Evolutionary conservation across 1,139 yeast species (phyloP), one percentile per base, ranked within the genome.

Genomic region (Hanseniaspora sp.): DNA sequence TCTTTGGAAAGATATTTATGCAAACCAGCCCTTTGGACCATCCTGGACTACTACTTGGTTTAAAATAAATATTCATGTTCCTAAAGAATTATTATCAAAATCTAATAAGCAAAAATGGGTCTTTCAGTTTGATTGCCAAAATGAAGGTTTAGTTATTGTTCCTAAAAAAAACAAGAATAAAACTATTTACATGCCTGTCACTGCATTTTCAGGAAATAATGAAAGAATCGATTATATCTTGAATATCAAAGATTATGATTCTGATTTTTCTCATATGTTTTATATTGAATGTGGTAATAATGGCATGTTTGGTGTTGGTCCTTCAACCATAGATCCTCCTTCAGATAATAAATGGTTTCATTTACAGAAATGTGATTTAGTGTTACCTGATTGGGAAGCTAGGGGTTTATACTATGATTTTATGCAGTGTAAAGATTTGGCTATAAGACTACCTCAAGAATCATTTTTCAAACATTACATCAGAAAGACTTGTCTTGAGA

Each of bases 11-110:
- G 69, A 72, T 18, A 80, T 87, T 31, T 71, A 74, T 34, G 79
- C 81, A 60, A 95, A 95, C 33, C 82, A 84, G 62, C 71, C 74
- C n/a, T 87, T 85, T 67, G 96, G 96, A 0, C 97, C 97, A 1
- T 83, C 95, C 15, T 92, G 97, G 98, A 83, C 92, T 59, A 84
- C 96, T 1, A 94, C 88, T 61, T 92, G 98, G 98, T 87, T 92
- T 69, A 78, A 81, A 61, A 71, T 90, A 42, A 70, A 74, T 30
- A 69, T 86, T 58, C 71, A 73, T 34, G 72, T 90, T 7, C 84
- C 92, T 85, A 61, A 74, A 15, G 66, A 68, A 15, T 5, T 51
- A 13, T 23, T 51, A 9, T 13, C 39, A 46, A 44, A 43, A 17
- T 43, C 15, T 8, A 54, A 63, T 2, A 71, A 71, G 44, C 76